Percentiles rank a stretch among this genome's conserved stretches.
phyloP scores from a whole-genome alignment of 1,284 basidiomycete genomes.

The Cryptococcus sp. region DNA sequence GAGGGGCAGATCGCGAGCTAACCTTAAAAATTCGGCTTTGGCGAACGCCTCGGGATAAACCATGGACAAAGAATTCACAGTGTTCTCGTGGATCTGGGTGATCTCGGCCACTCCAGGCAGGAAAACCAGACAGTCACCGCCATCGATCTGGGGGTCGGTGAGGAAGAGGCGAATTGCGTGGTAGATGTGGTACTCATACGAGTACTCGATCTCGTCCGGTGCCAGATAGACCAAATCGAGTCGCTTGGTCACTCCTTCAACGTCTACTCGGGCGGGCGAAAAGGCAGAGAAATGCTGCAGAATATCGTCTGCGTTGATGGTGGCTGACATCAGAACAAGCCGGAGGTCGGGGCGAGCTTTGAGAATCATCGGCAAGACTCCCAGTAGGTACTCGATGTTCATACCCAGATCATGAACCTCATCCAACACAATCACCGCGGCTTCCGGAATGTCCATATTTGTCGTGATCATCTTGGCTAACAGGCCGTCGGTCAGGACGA shows the following conservation, averaged over 20 bases:
- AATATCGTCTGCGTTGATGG: not conserved
- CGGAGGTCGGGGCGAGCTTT: not conserved
- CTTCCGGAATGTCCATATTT: not conserved
- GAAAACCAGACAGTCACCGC: slow-evolving; percentile 88
- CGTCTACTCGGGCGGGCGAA: not conserved
- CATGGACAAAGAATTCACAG: not conserved
- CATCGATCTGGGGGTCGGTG: not conserved
- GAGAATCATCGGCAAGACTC: slow-evolving; percentile 55
- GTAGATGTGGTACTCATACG: not conserved
- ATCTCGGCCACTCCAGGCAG: slow-evolving; percentile 62
- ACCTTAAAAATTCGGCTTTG: slow-evolving; percentile 24
- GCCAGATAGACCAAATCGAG: no score
- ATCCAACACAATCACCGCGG: slow-evolving; percentile 70
- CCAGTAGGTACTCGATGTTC: slow-evolving; percentile 86
- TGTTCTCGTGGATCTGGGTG: not conserved
- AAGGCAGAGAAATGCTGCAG: not conserved
- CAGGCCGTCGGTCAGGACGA: not conserved
- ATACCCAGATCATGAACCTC: slow-evolving; percentile 96
- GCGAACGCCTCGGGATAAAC: not conserved
- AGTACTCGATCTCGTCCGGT: not conserved
- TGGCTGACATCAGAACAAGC: not conserved
- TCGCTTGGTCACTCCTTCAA: not conserved
- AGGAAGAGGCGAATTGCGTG: not conserved
- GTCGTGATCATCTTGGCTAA: not conserved
- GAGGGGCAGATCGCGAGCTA: slow-evolving; percentile 79